Evolutionary conservation across 2,329 filamentous ascomycete genomes (phyloP).

Genomic region (Penicillium sp.): DNA sequence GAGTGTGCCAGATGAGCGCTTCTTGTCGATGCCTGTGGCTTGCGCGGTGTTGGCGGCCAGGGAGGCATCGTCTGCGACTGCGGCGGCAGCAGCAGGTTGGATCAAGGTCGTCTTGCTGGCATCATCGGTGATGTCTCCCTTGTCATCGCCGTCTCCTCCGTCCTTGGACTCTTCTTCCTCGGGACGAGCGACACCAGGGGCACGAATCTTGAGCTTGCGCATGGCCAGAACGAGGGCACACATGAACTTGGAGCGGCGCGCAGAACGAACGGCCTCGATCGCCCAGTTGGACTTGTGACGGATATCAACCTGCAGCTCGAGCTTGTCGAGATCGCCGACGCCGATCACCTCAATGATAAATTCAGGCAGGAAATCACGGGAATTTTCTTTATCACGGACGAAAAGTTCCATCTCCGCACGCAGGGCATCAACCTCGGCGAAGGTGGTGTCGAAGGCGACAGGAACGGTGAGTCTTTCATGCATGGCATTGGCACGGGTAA

Average conservation of each 20-base stretch:
- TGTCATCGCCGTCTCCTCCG: constrained; percentile 43
- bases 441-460: constrained; percentile 80
- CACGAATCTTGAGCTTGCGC: constrained; percentile 82
- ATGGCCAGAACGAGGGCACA: constrained; percentile 84
- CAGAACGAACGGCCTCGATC: constrained; percentile 78
- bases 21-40: constrained; percentile 34
- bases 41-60: constrained; percentile 17
- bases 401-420: constrained; percentile 83
- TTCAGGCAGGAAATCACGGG: constrained; percentile 85
- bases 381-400: constrained; percentile 79
- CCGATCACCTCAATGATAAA: constrained; percentile 75
- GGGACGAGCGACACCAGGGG: constrained; percentile 70
- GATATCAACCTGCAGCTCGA: constrained; percentile 79
- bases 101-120: constrained; percentile 19
- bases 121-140: constrained; percentile 41
- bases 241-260: constrained; percentile 93
- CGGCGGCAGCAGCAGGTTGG: constrained; percentile 10
- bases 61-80: constrained; percentile 10
- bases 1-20: constrained; percentile 25
- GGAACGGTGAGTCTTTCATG: constrained; percentile 78
- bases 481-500: constrained; percentile 89
- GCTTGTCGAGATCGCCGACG: constrained; percentile 83
- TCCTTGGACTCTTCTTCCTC: constrained; percentile 48
- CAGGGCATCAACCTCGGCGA: constrained; percentile 85
- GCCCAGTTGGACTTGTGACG: constrained; percentile 93